These are phyloP conservation scores for Staphylotrichum longicolle DNA, from an alignment of 495 filamentous ascomycete species.

Conservation along the genomic window DNA sequence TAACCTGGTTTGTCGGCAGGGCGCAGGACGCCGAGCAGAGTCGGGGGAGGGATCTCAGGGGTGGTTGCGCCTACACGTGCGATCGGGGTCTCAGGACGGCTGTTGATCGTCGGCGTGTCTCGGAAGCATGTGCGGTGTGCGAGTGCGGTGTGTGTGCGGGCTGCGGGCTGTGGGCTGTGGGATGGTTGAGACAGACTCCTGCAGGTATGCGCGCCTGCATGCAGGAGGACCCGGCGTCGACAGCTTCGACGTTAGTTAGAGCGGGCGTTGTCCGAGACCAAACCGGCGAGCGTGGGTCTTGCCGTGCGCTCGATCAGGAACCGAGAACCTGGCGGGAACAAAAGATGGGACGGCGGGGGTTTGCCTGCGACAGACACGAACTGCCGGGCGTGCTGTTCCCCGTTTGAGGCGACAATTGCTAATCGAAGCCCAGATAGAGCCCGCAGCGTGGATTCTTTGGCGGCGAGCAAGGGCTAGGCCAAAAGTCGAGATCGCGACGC, in stretches of 20 bases:
- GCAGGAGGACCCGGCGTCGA: slow-evolving; percentile 20
- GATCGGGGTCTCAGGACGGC: slow-evolving; percentile 17
- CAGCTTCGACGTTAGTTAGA: not conserved
- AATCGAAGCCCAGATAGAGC: too few relatives aligned
- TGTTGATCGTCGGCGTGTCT: slow-evolving; percentile 11
- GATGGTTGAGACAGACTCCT: slow-evolving; percentile 29
- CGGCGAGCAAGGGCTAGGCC: not conserved
- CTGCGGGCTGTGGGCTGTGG: not conserved
- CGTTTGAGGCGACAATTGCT: too few relatives aligned
- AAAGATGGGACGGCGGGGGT: not conserved
- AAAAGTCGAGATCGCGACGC: not conserved
- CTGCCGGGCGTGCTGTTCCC: too few relatives aligned
- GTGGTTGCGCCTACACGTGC: slow-evolving; percentile 2
- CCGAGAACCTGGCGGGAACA: not conserved
- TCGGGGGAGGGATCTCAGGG: not conserved
- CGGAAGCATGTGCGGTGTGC: slow-evolving; percentile 13
- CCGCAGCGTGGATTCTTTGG: not conserved
- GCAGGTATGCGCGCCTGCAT: slow-evolving; percentile 24
- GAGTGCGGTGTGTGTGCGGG: too few relatives aligned
- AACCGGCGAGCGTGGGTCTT: not conserved
- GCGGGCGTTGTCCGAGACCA: not conserved
- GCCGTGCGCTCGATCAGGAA: not conserved
- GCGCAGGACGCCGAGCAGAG: not conserved
- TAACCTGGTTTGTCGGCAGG: slow-evolving; percentile 22
- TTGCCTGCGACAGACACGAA: not conserved